phyloP scores from a whole-genome alignment of 208 protist species.

The Vickermania ingenoplastis region DNA sequence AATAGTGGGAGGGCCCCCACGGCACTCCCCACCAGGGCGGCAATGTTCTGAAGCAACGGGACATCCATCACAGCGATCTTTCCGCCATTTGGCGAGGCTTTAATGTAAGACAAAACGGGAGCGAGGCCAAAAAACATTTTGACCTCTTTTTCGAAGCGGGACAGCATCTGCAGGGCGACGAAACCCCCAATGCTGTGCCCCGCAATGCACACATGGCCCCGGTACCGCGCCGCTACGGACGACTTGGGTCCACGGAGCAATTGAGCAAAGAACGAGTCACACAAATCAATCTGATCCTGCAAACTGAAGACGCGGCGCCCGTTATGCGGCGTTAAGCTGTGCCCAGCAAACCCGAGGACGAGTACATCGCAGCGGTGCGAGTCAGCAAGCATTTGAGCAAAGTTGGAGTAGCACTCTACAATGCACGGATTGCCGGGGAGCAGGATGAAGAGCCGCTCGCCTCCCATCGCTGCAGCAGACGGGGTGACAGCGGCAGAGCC shows the following conservation, averaged over 20 bases:
- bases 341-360: constrained; percentile 67
- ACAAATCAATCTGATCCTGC: constrained; percentile 59
- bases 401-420: constrained; percentile 55
- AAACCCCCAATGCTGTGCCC: constrained; percentile 80
- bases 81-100: constrained; percentile 47
- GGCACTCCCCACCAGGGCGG: constrained; percentile 16
- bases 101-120: constrained; percentile 46
- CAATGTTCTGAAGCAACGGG: constrained; percentile 19
- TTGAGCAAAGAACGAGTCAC: constrained; percentile 26
- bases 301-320: constrained; percentile 43
- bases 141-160: constrained; percentile 21
- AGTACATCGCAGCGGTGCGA: constrained; percentile 43
- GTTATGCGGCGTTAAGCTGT: constrained; percentile 56
- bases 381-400: constrained; percentile 19
- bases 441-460: constrained; percentile 34
- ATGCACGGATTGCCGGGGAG: constrained; percentile 68
- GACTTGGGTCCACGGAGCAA: constrained; percentile 17
- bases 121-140: constrained; percentile 58
- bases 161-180: constrained; percentile 48
- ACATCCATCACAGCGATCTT: constrained; percentile 20
- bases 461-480: neutral
- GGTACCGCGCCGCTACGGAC: constrained; percentile 19
- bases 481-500: constrained; percentile 6
- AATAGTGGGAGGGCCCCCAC: constrained; percentile 19
- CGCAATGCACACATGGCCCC: constrained; percentile 38